Base-by-base conservation (phyloP, 2,329 filamentous ascomycete genomes). In the Bertia moriformis region DNA sequence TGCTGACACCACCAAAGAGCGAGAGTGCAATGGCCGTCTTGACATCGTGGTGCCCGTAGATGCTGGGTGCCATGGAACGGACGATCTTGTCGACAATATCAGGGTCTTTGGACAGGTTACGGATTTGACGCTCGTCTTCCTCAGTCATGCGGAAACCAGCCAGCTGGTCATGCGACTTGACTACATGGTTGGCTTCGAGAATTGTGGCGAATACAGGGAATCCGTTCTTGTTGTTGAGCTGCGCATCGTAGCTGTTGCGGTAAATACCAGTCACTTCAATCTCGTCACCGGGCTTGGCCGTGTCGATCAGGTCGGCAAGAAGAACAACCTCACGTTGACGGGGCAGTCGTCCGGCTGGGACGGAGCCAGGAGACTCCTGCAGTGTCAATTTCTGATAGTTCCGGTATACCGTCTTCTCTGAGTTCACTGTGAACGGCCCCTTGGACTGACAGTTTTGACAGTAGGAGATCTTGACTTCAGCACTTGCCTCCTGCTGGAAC, bases 141-240 rank as follows among this genome's bases (percentile, higher is more conserved):
- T 96, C 89, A 0, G 86, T 96, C 53, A 98, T 69, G 43, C 87
- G 77, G 70, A 98, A 98, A 41, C 91, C 91, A 51, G 91, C 91
- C 43, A 98, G 78, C 61, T 98, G 88, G 56, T 98, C 91, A 54
- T 98, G 91, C 0, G 89, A 81, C 60, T 98, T 98, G 60, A 96
- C 80, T 4, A 96, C 78, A 48, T 98, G 88, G 60, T 98, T 98
- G 18, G 93, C 93, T 59, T 98, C 91, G 3, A 98, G 72, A 42
- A 98, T 91, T 0, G 91, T 98, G 3, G 91, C 89, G 58, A 98
- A 98, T 24, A 98, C 91, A 0, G 91, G 91, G 62, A 98, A 96
- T 3, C 91, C 91, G 54, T 96, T 98, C 53, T 91, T 89, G 65
- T 95, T 96, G 64, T 98, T 98, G 40, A 98, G 72, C 49, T 93